Evolutionary conservation across 495 filamentous ascomycete species (phyloP), one percentile per base, ranked within the genome.

Genomic region (Talaromyces liani): DNA sequence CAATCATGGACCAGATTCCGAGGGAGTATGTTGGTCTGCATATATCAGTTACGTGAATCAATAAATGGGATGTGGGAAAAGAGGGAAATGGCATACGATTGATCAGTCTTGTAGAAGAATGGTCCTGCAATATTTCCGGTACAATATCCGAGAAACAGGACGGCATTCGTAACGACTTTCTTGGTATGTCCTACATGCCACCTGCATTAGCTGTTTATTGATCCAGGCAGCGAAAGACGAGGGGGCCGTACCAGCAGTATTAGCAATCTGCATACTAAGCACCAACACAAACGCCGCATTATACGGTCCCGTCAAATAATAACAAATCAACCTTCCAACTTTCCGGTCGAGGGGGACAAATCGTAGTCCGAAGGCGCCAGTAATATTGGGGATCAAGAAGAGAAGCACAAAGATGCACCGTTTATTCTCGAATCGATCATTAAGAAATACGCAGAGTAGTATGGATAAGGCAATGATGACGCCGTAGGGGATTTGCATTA

Each of bases 1-100:
- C 82, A 60, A 89, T 85, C 77, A 87, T 85, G 1, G 80, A 82
- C 75, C 84, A 86, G 56, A 88, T 85, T 4, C 84, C 85, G 18
- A 87, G 80, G 2, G 70, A 64, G 63, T 88, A 87, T 68, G 45
- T 49, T 49, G 45, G 45, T 49, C 45, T 49, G 45, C 2, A 49
- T 18, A 9, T 3, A 3, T 49, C 20, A 49, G 45, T 5, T 20
- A 5, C 0, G 45, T 49, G 2, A 8, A 12, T 7, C 18, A 49
- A 18, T n/a, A 2, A 18, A 3, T 16, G 12, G 16, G 1, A n/a
- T 1, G 1, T 6, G 3, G 0, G 16, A 2, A 6, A 10, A 10
- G 18, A 47, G 1, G 41, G n/a, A 20, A 18, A 12, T 0, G 45
- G 6, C 45, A 49, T 49, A 49, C 45, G 45, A 18, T 49, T 88